Evolutionary conservation across 805 yeast species (phyloP), one percentile per base, ranked within the genome.

Genomic region (fission yeast (Schizosaccharomyces pombe)): DNA sequence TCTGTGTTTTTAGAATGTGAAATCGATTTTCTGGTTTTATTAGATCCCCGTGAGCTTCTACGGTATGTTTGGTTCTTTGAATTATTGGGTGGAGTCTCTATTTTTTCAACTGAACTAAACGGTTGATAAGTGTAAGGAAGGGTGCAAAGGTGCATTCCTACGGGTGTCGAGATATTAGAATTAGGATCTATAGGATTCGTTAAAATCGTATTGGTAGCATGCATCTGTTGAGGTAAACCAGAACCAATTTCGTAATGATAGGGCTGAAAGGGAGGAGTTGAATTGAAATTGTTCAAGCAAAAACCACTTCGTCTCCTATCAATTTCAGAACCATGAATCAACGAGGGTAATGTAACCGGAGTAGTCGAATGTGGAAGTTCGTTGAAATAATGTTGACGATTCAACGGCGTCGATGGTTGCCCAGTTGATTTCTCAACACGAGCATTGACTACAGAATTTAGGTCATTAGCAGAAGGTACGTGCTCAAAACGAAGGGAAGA

Each of bases 1-100:
- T 55, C 58, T 3, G 60, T 58, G 78, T 67, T 57, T 75, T 75
- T 47, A 69, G 69, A 52, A n/a, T 72, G 75, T 2, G 78, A 72
- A 58, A 37, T 5, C n/a, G 43, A 37, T n/a, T 37, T 37, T 11
- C 43, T 37, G 43, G 43, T 37, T 37, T 37, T 37, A 24, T 16
- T 11, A 14, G 43, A n/a, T 8, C 11, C 14, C 9, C 22, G n/a
- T 3, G 43, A 24, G 9, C 24, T 37, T 37, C 22, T 37, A 14
- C 6, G 24, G 22, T 37, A 12, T 9, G 19, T 37, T 6, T 12
- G 22, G 43, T 9, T n/a, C 22, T 37, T 19, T n/a, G 43, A 37
- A 16, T 19, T 14, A 16, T 24, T 24, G 22, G 8, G 22, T 8
- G 22, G 5, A 14, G 43, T 24, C n/a, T 37, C 43, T 16, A 19